Base-by-base conservation (phyloP, 2,329 filamentous ascomycete species). In the Talaromyces islandicus region DNA sequence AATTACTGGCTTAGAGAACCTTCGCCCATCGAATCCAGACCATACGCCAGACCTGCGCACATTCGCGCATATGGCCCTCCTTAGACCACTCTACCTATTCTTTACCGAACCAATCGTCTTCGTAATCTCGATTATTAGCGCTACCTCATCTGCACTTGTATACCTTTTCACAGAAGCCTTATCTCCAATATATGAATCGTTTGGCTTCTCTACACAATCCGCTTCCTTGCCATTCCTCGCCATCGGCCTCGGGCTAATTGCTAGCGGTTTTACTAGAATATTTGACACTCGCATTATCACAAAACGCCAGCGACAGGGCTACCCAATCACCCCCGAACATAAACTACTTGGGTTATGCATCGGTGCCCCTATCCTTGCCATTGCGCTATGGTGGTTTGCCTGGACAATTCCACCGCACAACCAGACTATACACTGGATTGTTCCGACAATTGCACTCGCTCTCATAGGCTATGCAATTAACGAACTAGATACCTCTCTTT, bases 81-180 rank as follows among this genome's bases (percentile, higher is more conserved):
- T 74, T 56, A 69, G 77, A n/a, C 78, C 78, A 2, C 63, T 75
- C 2, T 68, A 68, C 7, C 71, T 82, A 7, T 74, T 81, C 59
- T 73, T 76, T 63, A 78, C 74, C 2, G 79, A 82, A 57, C 79
- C 80, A 0, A 76, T 82, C 43, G 75, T 82, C 29, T 72, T 77
- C 41, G 67, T 75, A 43, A 71, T 77, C 11, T 71, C 78, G 0
- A 67, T 78, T 24, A 77, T 81, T 63, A 76, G 72, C 9, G 75
- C 75, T 9, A 67, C 76, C 17, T 73, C 75, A 7, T 79, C 77
- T 63, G 77, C 73, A 0, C 68, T 81, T n/a, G 75, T 81, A 27
- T 82, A 81, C 62, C 73, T 81, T 3, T 79, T 81, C 63, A 77
- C 78, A 0, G 78, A 81, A 68, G 72, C 76, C 0, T 64, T 81